These are phyloP conservation scores for Aspergillus calidoustus DNA, from an alignment of 2,329 filamentous ascomycete genomes.

Conservation along the genomic window DNA sequence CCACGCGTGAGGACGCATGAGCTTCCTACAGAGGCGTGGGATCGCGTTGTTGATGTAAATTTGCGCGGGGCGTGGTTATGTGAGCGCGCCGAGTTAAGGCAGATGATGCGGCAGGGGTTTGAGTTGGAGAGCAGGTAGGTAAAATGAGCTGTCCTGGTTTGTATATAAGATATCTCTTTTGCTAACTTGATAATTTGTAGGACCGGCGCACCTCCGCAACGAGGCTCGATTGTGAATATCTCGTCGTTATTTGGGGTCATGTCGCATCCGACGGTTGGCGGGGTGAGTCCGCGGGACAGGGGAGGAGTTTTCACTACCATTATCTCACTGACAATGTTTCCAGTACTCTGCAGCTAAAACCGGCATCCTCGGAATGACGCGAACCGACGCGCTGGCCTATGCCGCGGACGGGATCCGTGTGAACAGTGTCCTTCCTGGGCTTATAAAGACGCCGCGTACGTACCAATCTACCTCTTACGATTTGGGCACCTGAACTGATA, in stretches of 20 bases:
- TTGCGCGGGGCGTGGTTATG: conserved; percentile 10
- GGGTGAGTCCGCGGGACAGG: not conserved
- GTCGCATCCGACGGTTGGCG: conserved; percentile 9
- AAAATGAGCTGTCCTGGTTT: not conserved
- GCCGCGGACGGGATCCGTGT: conserved; percentile 10
- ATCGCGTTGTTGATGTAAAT: conserved; percentile 10
- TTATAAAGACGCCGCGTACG: conserved; percentile 12
- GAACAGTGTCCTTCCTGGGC: conserved; percentile 12
- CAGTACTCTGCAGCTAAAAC: conserved; percentile 15
- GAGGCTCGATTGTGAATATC: conserved; percentile 16
- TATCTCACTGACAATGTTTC: not conserved
- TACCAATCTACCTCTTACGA: not conserved
- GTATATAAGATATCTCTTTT: no score
- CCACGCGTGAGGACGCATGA: conserved; percentile 7
- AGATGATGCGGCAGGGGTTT: conserved; percentile 10
- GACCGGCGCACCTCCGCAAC: not conserved
- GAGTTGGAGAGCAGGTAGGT: not conserved
- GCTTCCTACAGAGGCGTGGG: not conserved
- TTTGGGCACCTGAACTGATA: not conserved
- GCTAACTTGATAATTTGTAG: not conserved
- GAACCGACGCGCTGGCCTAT: conserved; percentile 14
- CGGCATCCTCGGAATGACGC: conserved; percentile 10
- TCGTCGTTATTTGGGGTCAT: conserved; percentile 8
- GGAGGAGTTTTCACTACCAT: not conserved
- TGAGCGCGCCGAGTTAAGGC: conserved; percentile 5